These are phyloP conservation scores for Euphrasia confusa DNA, from an alignment of 257 asterid species.

Conservation along the genomic window DNA sequence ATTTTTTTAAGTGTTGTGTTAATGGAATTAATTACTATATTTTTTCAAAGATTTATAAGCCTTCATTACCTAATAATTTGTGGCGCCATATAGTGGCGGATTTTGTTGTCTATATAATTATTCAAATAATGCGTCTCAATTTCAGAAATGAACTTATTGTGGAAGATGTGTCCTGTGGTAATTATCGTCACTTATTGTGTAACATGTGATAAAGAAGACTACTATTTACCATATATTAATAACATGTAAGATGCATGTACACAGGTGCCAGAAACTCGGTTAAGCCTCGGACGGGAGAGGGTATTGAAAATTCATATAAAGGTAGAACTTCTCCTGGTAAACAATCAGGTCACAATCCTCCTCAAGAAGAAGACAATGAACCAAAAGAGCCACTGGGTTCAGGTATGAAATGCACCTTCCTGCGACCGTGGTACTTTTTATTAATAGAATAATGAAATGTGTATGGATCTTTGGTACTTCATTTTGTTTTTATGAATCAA, in stretches of 20 bases:
- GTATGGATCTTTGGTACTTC: not conserved
- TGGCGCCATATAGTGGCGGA: not conserved
- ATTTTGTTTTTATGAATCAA: not conserved
- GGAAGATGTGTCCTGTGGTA: not conserved
- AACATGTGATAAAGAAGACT: not conserved
- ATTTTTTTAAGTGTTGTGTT: too few species aligned
- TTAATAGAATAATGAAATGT: not conserved
- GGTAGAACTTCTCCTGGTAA: not conserved
- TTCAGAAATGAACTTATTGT: not conserved
- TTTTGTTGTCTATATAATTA: too few species aligned
- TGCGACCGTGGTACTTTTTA: not conserved
- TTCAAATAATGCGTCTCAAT: too few species aligned
- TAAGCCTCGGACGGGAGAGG: not conserved
- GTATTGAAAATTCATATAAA: not conserved
- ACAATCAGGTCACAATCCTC: constrained; percentile 16
- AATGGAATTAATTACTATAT: too few species aligned
- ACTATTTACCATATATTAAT: not conserved
- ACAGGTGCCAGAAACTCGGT: constrained; percentile 14
- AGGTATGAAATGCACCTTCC: constrained; percentile 11
- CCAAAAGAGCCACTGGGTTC: not conserved
- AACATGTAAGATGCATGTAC: constrained; percentile 1
- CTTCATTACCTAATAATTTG: too few species aligned
- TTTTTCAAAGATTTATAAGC: too few species aligned
- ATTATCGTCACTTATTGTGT: not conserved
- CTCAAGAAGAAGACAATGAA: too few species aligned